A percentile compares a stretch with the other conserved stretches of the same genome.
Conservation (phyloP, 75 land plant species). For the Cunninghamia lanceolata region DNA sequence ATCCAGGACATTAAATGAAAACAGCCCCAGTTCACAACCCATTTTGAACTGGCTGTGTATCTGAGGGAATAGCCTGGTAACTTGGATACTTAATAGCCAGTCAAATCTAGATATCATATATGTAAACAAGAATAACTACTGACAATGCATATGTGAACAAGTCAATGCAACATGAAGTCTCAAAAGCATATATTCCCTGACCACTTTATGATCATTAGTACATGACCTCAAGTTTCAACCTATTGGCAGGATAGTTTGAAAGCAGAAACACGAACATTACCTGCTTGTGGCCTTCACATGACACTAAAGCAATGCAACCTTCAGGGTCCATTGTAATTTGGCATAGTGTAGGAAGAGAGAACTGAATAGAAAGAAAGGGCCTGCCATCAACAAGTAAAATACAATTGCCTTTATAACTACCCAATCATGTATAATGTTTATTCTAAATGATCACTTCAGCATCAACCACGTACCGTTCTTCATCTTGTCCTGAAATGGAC, state of each 20-base stretch:
- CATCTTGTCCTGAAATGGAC: constrained; percentile 65
- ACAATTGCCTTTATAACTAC: not conserved
- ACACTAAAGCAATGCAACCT: constrained; percentile 62
- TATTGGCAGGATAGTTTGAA: not conserved
- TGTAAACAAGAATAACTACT: not conserved
- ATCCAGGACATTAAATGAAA: too few relatives aligned
- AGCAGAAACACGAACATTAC: constrained; percentile 24
- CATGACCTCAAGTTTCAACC: not conserved
- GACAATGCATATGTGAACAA: not conserved
- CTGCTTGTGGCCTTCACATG: constrained; percentile 60
- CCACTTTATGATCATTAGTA: not conserved
- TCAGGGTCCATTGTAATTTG: constrained; percentile 74
- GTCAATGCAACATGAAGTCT: not conserved
- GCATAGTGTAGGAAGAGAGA: constrained; percentile 76
- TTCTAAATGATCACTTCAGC: not conserved
- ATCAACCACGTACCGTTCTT: constrained; percentile 36
- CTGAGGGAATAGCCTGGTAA: too few relatives aligned
- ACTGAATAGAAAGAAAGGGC: constrained; percentile 67
- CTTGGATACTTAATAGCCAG: not conserved
- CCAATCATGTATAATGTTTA: constrained; percentile 1
- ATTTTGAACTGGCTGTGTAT: too few relatives aligned
- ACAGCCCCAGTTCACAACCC: too few relatives aligned
- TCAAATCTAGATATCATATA: not conserved
- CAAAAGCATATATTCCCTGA: not conserved
- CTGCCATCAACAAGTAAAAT: constrained; percentile 34